These are phyloP conservation scores for Fusarium tanahbumbuense DNA, from an alignment of 2,329 filamentous ascomycete species.

Conservation along the genomic window DNA sequence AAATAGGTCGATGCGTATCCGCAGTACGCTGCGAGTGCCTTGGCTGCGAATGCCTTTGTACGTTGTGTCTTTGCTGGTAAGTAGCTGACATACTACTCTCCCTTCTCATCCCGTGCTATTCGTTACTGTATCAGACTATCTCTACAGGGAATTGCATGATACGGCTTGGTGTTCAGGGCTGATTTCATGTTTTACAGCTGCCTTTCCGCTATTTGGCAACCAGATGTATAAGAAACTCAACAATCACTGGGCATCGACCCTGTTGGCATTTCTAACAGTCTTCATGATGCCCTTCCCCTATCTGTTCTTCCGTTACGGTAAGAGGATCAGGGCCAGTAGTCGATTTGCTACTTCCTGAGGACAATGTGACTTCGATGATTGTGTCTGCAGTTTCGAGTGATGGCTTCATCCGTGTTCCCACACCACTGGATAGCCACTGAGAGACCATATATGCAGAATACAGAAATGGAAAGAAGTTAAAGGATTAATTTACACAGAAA, in stretches of 20 bases:
- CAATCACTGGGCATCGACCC: conserved; percentile 74
- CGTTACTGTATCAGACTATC: conserved; percentile 17
- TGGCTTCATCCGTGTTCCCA: conserved; percentile 8
- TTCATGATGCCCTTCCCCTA: conserved; percentile 74
- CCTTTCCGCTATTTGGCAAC: conserved; percentile 79
- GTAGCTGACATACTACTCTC: conserved; percentile 40
- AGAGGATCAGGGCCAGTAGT: conserved; percentile 65
- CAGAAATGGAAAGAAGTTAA: conserved; percentile 5
- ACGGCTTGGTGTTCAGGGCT: neutral
- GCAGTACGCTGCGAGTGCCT: conserved; percentile 77
- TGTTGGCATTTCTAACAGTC: conserved; percentile 71
- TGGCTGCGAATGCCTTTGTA: conserved; percentile 86
- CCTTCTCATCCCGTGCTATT: neutral
- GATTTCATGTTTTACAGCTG: conserved; percentile 59
- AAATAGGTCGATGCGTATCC: conserved; percentile 78
- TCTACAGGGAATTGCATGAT: neutral
- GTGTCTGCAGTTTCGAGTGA: neutral
- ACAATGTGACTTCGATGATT: neutral
- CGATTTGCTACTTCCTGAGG: conserved; percentile 59
- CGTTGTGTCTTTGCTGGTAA: conserved; percentile 79
- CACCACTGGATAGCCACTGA: conserved; percentile 26
- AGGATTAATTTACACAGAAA: neutral
- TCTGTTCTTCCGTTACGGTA: conserved; percentile 71
- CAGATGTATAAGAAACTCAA: conserved; percentile 78
- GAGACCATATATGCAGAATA: conserved; percentile 1